These are phyloP conservation scores for Colletotrichum salicis DNA, from an alignment of 2,329 filamentous ascomycete genomes.

Conservation along the genomic window DNA sequence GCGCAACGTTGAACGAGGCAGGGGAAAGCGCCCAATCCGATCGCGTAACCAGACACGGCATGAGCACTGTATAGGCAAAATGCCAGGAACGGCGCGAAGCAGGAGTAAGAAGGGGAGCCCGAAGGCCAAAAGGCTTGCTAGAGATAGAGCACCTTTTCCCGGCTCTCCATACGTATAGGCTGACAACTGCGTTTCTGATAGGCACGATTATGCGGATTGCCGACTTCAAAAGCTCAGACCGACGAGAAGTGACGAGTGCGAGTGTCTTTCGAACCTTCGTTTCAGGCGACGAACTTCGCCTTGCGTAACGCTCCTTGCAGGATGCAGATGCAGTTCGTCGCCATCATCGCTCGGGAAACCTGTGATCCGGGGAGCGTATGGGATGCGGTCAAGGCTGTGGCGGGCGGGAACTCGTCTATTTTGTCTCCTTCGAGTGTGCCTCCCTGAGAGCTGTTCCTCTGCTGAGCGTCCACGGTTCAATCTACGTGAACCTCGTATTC, in stretches of 20 bases:
- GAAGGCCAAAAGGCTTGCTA: not conserved
- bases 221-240: conserved; percentile 12
- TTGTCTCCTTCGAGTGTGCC: conserved; percentile 5
- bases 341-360: not conserved
- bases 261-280: not conserved
- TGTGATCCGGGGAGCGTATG: not conserved
- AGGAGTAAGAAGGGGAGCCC: not conserved
- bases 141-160: not conserved
- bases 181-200: conserved; percentile 25
- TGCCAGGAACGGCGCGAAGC: conserved; percentile 22
- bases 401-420: conserved; percentile 8
- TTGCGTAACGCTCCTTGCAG: not conserved
- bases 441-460: not conserved
- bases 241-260: not conserved
- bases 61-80: not conserved
- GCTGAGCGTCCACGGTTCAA: not conserved
- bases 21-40: not conserved
- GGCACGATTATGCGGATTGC: conserved; percentile 31
- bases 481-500: conserved; percentile 26
- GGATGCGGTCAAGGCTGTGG: not conserved
- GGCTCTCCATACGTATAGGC: not conserved
- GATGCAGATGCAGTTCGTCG: not conserved
- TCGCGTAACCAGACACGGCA: conserved; percentile 25
- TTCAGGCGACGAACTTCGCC: conserved; percentile 1
- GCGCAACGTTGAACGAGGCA: conserved; percentile 5